Base-by-base conservation (phyloP, 768 basidiomycete genomes). In the Brasilioporus rufonigricans region DNA sequence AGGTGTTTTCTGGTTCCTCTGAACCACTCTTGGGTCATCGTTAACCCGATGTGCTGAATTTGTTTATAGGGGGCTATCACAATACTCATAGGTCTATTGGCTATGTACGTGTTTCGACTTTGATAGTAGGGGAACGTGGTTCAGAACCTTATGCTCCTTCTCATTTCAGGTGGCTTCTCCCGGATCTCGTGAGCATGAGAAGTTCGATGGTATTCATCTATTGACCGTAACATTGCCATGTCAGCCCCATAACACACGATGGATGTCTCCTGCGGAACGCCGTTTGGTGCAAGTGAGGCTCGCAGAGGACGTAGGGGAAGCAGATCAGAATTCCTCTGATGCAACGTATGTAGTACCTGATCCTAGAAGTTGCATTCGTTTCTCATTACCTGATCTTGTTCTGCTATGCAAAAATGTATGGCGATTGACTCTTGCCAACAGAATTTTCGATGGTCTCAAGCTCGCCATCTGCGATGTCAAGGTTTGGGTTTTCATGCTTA, bases 261-360 rank as follows among this genome's bases (percentile, higher is more conserved):
- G 85, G 86, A 65, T 87, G 29, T 70, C 76, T 16, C 65, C 73
- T 0, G 68, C 73, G 6, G 79, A 86, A 55, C 73, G 77, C n/a
- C 77, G 76, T 18, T 74, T 87, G 29, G 85, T 82, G 4, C 85
- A 84, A 70, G 81, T 78, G 18, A 81, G 86, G 14, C 75, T 87
- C 7, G 81, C 85, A 1, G 84, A 87, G 65, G 86, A 86, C 59
- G 80, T 80, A 5, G 84, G 86, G 6, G 84, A 86, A 66, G 85
- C 84, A 0, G 86, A 87, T 60, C 71, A 77, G 61, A 83, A 86
- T 59, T 35, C 55, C 1, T 29, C 33, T 0, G 18, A 62, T 14
- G 23, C 54, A 1, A 59, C 57, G 63, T 66, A 35, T 27, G n/a
- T n/a, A n/a, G 66, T 56, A 4, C 10, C 47, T 4, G 35, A 5